phyloP scores from a whole-genome alignment of 192 early-diverging fungal genomes.

The Umbelopsis isabellina region DNA sequence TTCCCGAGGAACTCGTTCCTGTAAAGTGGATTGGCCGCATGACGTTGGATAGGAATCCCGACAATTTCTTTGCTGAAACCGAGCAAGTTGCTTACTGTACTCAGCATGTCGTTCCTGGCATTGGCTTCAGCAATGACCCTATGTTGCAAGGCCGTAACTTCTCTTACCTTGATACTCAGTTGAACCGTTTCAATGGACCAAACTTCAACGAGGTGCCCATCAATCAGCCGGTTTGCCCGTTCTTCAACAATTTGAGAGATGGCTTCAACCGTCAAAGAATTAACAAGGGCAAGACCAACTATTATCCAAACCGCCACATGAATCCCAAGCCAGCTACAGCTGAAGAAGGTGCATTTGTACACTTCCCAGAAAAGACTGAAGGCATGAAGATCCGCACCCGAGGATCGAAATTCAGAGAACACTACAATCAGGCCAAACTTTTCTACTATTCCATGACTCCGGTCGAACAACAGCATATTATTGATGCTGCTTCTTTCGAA shows the following conservation, averaged over 20 bases:
- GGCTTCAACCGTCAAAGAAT: slow-evolving; percentile 19
- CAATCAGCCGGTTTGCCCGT: slow-evolving; percentile 39
- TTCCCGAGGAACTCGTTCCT: slow-evolving; percentile 38
- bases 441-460: slow-evolving; percentile 42
- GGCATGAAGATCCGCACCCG: slow-evolving; percentile 23
- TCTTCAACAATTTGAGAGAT: slow-evolving; percentile 45
- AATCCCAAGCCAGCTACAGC: slow-evolving; percentile 16
- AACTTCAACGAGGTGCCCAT: slow-evolving; percentile 50
- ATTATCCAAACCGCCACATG: slow-evolving; percentile 17
- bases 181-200: slow-evolving; percentile 35
- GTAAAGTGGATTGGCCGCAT: slow-evolving; percentile 39
- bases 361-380: slow-evolving; percentile 28
- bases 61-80: slow-evolving; percentile 45
- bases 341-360: slow-evolving; percentile 30
- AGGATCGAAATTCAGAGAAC: slow-evolving; percentile 24
- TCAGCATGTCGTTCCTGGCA: slow-evolving; percentile 41
- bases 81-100: slow-evolving; percentile 47
- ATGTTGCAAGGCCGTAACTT: slow-evolving; percentile 48
- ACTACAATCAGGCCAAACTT: slow-evolving; percentile 37
- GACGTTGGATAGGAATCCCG: slow-evolving; percentile 39
- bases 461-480: slow-evolving; percentile 39
- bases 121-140: slow-evolving; percentile 38
- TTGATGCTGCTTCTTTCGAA: slow-evolving; percentile 40
- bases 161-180: slow-evolving; percentile 44
- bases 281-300: slow-evolving; percentile 21